Conservation (phyloP, 805 yeast genomes). For the Saccharomycopsis amapae region DNA sequence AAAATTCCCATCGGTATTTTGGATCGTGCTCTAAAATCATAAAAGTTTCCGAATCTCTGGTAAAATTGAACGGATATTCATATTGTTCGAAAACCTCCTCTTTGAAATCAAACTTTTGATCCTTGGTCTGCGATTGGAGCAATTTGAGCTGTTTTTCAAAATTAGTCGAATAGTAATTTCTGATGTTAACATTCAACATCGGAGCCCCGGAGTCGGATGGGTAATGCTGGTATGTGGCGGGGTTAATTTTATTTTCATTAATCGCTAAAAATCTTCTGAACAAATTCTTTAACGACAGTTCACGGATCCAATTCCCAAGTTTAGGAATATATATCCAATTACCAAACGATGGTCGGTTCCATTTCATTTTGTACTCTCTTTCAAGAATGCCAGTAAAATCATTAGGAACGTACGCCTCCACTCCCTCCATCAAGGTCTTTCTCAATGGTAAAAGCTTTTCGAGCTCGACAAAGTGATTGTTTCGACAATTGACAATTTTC, state of each 20-base stretch:
- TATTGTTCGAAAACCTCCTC: not conserved
- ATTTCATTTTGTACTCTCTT: constrained; percentile 8
- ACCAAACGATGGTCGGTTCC: constrained; percentile 6
- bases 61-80: constrained; percentile 3
- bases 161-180: too few relatives aligned
- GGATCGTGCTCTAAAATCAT: constrained; percentile 1
- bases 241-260: not conserved
- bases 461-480: constrained; percentile 45
- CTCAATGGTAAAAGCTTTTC: constrained; percentile 48
- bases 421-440: constrained; percentile 49
- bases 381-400: constrained; percentile 3
- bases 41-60: not conserved
- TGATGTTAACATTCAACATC: too few relatives aligned
- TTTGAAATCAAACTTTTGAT: too few relatives aligned
- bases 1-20: not conserved
- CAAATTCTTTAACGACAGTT: not conserved
- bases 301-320: constrained; percentile 3
- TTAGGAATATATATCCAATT: not conserved
- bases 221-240: not conserved
- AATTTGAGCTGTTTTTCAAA: too few relatives aligned
- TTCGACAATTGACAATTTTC: constrained; percentile 46
- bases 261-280: constrained; percentile 3
- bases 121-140: too few relatives aligned
- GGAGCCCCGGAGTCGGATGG: too few relatives aligned
- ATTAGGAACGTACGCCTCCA: constrained; percentile 47